These are phyloP conservation scores for Tuber calosporum DNA, from an alignment of 495 filamentous ascomycete species.

Conservation along the genomic window DNA sequence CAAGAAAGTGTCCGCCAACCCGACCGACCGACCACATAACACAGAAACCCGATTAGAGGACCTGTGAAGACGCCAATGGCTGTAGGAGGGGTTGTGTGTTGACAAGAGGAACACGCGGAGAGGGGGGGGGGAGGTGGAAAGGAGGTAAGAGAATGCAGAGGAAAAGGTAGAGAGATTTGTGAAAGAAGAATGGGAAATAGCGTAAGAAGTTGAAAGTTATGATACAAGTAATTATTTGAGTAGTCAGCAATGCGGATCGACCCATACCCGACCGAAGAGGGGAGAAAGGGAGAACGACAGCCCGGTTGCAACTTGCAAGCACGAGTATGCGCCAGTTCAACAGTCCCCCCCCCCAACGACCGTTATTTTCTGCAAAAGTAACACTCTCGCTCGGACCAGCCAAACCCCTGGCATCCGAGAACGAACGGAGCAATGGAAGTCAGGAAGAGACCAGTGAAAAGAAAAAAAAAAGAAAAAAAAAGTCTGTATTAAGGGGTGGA, in stretches of 20 bases:
- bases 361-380: neutral
- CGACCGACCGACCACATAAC: conserved; percentile 30
- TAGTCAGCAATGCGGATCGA: neutral
- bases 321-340: neutral
- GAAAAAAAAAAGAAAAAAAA: neutral
- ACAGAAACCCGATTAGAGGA: conserved; percentile 9
- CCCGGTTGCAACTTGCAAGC: conserved; percentile 24
- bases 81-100: conserved; percentile 15
- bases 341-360: neutral
- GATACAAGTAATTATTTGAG: conserved; percentile 2
- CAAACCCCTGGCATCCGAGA: neutral
- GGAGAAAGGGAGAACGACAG: conserved; percentile 20
- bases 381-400: neutral
- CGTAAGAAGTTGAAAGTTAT: conserved; percentile 4
- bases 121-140: conserved; percentile 8
- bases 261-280: neutral
- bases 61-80: conserved; percentile 14
- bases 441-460: neutral
- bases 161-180: conserved; percentile 7
- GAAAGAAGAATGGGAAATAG: conserved; percentile 15
- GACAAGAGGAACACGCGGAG: conserved; percentile 11
- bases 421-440: neutral
- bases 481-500: conserved; percentile 26
- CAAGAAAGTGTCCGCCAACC: conserved; percentile 30
- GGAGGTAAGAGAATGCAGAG: conserved; percentile 11